Percentiles rank a stretch among this genome's conserved stretches.
Evolutionary conservation across 352 stramenopile genomes (phyloP).

Genomic region (Blastocystis sp.): DNA sequence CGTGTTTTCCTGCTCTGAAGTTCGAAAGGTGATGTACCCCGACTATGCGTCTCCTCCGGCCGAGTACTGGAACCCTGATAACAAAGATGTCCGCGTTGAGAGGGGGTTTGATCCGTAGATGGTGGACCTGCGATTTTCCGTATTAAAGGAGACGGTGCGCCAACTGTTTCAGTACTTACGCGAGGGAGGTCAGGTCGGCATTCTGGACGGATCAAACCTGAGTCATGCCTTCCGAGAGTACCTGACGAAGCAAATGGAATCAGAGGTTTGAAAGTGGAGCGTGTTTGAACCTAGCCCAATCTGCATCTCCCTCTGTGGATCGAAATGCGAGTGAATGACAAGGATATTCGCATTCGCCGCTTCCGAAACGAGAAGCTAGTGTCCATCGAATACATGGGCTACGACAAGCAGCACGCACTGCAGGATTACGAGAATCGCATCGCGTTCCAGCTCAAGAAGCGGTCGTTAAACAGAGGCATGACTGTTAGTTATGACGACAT

Average conservation of each 20-base stretch:
- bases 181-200: conserved; percentile 57
- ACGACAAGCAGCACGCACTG: conserved; percentile 74
- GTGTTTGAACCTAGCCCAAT: conserved; percentile 38
- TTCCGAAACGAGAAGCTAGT: conserved; percentile 76
- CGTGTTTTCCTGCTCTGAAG: conserved; percentile 61
- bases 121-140: conserved; percentile 14
- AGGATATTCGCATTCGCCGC: conserved; percentile 25
- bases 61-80: conserved; percentile 54
- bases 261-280: conserved; percentile 2
- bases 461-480: conserved; percentile 72
- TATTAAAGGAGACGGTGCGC: conserved; percentile 45
- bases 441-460: conserved; percentile 75
- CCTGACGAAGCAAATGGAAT: conserved; percentile 32
- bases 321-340: conserved; percentile 68
- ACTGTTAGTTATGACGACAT: conserved; percentile 69
- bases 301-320: conserved; percentile 67
- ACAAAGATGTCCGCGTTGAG: background rate
- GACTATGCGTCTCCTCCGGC: conserved; percentile 53
- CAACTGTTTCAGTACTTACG: conserved; percentile 63
- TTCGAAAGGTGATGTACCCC: conserved; percentile 48
- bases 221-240: conserved; percentile 37
- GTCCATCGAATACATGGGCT: conserved; percentile 77
- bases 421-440: conserved; percentile 76
- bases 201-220: conserved; percentile 59
- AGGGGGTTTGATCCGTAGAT: background rate